phyloP scores from a whole-genome alignment of 129 eudicot genomes.

The Dittrichia graveolens region DNA sequence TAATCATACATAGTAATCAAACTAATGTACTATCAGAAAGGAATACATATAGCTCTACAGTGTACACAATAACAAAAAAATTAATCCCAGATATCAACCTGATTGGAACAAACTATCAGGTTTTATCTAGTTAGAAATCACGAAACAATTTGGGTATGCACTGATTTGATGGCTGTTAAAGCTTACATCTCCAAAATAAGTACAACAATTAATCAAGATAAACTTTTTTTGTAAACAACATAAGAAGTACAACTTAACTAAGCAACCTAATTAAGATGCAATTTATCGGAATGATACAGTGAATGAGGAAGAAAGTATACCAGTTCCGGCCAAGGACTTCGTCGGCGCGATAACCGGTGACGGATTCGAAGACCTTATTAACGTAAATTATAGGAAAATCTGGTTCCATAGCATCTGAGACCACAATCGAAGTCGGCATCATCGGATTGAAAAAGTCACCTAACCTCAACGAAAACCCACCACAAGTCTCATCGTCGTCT shows the following conservation, averaged over 20 bases:
- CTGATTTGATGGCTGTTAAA: too few relatives aligned
- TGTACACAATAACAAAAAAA: too few relatives aligned
- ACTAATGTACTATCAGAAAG: not conserved
- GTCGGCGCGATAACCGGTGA: conserved; percentile 92
- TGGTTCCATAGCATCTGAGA: conserved; percentile 79
- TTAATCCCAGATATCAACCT: not conserved
- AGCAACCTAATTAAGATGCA: not conserved
- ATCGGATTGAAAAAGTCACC: conserved; percentile 53
- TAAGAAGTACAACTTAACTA: too few relatives aligned
- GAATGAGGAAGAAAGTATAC: conserved; percentile 29
- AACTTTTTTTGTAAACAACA: too few relatives aligned
- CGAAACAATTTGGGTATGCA: too few relatives aligned
- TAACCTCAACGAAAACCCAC: conserved; percentile 32
- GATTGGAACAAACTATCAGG: conserved; percentile 5
- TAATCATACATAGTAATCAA: not conserved
- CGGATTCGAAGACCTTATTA: conserved; percentile 70
- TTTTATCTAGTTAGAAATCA: too few relatives aligned
- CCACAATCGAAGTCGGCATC: conserved; percentile 75
- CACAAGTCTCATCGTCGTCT: conserved; percentile 29
- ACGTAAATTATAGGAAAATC: conserved; percentile 86
- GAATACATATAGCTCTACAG: not conserved
- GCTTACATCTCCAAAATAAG: too few relatives aligned
- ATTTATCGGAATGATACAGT: not conserved
- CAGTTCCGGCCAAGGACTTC: conserved; percentile 93
- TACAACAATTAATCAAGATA: too few relatives aligned